These are phyloP conservation scores for Pseudogymnoascus pannorum DNA, from an alignment of 2,329 filamentous ascomycete species.

Conservation along the genomic window DNA sequence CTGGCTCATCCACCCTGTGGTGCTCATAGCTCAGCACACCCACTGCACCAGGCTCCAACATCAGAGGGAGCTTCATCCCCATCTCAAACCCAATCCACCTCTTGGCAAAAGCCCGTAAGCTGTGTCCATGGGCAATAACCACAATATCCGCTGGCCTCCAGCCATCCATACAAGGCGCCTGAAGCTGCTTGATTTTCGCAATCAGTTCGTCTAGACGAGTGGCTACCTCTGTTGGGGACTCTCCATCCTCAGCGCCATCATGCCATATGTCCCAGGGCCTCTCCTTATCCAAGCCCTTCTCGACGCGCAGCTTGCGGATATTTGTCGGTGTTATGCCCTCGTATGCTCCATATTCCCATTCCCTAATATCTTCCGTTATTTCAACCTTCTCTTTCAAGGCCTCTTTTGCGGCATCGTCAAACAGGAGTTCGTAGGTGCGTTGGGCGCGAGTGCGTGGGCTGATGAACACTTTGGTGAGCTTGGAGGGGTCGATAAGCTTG, in stretches of 20 bases:
- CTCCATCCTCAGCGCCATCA: slow-evolving; percentile 77
- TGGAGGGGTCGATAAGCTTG: slow-evolving; percentile 68
- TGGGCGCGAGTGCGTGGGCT: slow-evolving; percentile 80
- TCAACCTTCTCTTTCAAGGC: slow-evolving; percentile 37
- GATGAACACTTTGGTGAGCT: slow-evolving; percentile 54
- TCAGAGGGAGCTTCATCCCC: slow-evolving; percentile 66
- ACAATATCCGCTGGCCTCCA: slow-evolving; percentile 57
- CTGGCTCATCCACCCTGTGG: slow-evolving; percentile 68
- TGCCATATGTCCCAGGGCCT: slow-evolving; percentile 74
- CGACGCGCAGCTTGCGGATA: slow-evolving; percentile 52
- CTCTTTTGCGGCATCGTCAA: slow-evolving; percentile 35
- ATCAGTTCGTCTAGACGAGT: slow-evolving; percentile 69
- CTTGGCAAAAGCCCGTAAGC: slow-evolving; percentile 82
- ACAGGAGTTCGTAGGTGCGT: slow-evolving; percentile 76
- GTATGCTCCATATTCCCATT: slow-evolving; percentile 86
- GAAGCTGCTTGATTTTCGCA: slow-evolving; percentile 61
- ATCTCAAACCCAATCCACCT: slow-evolving; percentile 72
- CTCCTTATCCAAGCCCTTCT: slow-evolving; percentile 42
- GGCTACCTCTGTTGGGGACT: slow-evolving; percentile 63
- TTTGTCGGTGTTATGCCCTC: slow-evolving; percentile 69
- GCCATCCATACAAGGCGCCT: slow-evolving; percentile 32
- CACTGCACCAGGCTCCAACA: slow-evolving; percentile 78
- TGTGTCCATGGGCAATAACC: slow-evolving; percentile 85
- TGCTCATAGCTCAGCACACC: slow-evolving; percentile 76
- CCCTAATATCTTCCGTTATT: slow-evolving; percentile 66